Evolutionary conservation across 2,329 filamentous ascomycete genomes (phyloP).

Genomic region (Myriosclerotinia duriaeana): DNA sequence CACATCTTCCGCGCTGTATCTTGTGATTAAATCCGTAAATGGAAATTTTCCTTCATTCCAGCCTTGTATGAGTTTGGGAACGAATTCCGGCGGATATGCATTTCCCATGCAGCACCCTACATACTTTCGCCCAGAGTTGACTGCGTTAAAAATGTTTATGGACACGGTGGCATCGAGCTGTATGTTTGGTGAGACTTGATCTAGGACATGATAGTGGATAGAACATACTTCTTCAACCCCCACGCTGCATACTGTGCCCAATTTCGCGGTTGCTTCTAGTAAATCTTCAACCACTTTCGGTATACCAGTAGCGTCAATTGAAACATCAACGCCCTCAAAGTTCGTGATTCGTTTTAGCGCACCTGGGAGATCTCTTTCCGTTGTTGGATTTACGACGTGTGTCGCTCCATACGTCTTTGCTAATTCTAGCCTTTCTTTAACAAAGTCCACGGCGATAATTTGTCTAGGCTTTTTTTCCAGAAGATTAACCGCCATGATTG

Average conservation of each 20-base stretch:
- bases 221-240: conserved; percentile 30
- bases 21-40: conserved; percentile 31
- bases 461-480: conserved; percentile 21
- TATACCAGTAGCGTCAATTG: conserved; percentile 31
- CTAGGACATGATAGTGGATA: background rate
- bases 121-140: conserved; percentile 30
- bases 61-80: conserved; percentile 28
- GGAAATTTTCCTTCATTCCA: conserved; percentile 31
- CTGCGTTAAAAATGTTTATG: conserved; percentile 28
- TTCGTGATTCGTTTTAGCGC: conserved; percentile 25
- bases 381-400: conserved; percentile 29
- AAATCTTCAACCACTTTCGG: conserved; percentile 26
- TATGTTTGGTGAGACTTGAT: background rate
- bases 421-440: conserved; percentile 45
- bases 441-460: conserved; percentile 50
- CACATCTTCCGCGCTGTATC: conserved; percentile 29
- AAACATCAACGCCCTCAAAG: conserved; percentile 27
- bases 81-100: conserved; percentile 33
- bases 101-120: conserved; percentile 32
- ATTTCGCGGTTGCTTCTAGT: conserved; percentile 29
- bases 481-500: conserved; percentile 44
- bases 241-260: conserved; percentile 30
- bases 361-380: conserved; percentile 24
- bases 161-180: conserved; percentile 25
- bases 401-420: conserved; percentile 47